Evolutionary conservation across 164 flowering plant genomes (phyloP).

Genomic region (Nymphaea colorata): DNA sequence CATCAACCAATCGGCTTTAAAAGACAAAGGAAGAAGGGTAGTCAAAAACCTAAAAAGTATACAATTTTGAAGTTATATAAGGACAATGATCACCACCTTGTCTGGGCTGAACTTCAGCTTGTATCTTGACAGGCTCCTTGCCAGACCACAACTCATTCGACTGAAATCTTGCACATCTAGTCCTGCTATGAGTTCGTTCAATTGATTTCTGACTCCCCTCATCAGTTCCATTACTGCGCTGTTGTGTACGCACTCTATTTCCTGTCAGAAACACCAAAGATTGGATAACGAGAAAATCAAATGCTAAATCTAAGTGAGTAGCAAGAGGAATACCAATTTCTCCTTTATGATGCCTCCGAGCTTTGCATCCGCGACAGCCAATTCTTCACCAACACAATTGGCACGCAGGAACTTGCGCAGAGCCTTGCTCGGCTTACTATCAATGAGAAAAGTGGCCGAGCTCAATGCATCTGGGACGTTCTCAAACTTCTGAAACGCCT

Average conservation of each 20-base stretch:
- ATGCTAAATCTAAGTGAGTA: not conserved
- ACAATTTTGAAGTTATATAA: too few relatives aligned
- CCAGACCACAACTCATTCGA: slow-evolving; percentile 93
- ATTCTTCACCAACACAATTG: slow-evolving; percentile 68
- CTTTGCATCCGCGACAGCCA: slow-evolving; percentile 86
- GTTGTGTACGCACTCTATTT: slow-evolving; percentile 76
- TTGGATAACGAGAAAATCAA: not conserved
- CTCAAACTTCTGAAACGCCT: slow-evolving; percentile 89
- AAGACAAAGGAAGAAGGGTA: too few relatives aligned
- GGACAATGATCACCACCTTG: slow-evolving; percentile 30
- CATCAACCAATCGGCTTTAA: too few relatives aligned
- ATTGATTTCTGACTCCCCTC: slow-evolving; percentile 82
- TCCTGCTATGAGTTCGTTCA: slow-evolving; percentile 82
- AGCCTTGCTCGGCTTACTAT: slow-evolving; percentile 78
- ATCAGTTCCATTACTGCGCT: slow-evolving; percentile 86
- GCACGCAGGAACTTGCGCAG: slow-evolving; percentile 72
- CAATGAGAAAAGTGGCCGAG: slow-evolving; percentile 61
- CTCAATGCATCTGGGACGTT: slow-evolving; percentile 74
- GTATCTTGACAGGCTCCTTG: slow-evolving; percentile 90
- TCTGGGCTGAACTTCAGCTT: slow-evolving; percentile 94
- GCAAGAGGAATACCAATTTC: slow-evolving; percentile 40
- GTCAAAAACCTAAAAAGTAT: too few relatives aligned
- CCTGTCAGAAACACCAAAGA: slow-evolving; percentile 18
- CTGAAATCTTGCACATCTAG: slow-evolving; percentile 77
- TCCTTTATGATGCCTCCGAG: slow-evolving; percentile 86